Conservation (phyloP, 441 rosid species). For the Dalechampia spathulata region DNA sequence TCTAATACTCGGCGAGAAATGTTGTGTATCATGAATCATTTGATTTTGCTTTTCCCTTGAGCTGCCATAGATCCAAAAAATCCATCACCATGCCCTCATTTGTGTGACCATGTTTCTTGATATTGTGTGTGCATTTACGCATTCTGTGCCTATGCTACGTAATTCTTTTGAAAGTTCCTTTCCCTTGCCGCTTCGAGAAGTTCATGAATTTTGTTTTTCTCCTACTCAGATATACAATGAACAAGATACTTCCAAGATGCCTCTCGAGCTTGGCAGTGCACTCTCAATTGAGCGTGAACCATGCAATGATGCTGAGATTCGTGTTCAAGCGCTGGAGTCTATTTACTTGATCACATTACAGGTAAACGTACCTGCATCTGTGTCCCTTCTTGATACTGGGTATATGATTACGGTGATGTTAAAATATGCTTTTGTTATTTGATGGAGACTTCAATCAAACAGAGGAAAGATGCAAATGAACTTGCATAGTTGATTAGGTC, state of each 20-base stretch:
- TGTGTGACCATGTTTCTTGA: too few relatives aligned
- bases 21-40: too few relatives aligned
- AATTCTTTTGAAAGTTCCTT: background rate
- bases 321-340: conserved; percentile 74
- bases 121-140: background rate
- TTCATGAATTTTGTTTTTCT: conserved; percentile 6
- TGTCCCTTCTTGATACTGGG: background rate
- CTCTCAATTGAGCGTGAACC: conserved; percentile 84
- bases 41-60: too few relatives aligned
- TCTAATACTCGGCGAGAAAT: too few relatives aligned
- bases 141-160: background rate
- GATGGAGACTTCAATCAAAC: background rate
- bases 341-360: conserved; percentile 74
- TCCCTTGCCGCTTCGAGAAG: conserved; percentile 5
- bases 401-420: background rate
- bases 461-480: background rate
- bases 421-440: background rate
- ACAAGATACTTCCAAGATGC: conserved; percentile 69
- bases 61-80: too few relatives aligned
- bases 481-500: background rate
- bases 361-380: conserved; percentile 26
- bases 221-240: conserved; percentile 47
- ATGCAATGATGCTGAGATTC: conserved; percentile 70
- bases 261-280: conserved; percentile 79
- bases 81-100: too few relatives aligned